phyloP scores from a whole-genome alignment of 192 early-diverging fungal genomes.

The Obelidium mucronatum region DNA sequence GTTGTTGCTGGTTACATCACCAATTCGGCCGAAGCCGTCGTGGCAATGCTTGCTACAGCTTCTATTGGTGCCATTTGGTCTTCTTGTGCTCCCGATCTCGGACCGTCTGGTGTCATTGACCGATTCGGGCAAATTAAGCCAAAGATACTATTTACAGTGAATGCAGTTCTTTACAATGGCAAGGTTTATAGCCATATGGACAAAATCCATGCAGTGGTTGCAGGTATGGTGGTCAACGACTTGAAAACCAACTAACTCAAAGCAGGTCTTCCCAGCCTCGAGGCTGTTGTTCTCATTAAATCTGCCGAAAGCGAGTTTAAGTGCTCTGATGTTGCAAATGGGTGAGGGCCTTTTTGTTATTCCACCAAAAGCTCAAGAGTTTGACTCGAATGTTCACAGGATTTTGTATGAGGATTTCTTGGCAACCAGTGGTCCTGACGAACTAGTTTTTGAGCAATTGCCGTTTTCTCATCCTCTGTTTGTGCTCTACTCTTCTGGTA shows the following conservation, averaged over 20 bases:
- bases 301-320: constrained; percentile 58
- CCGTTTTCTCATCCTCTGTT: constrained; percentile 91
- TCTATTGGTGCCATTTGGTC: constrained; percentile 84
- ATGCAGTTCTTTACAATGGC: constrained; percentile 93
- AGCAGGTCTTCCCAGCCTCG: constrained; percentile 64
- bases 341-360: constrained; percentile 17
- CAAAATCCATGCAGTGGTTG: constrained; percentile 77
- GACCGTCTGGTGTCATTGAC: constrained; percentile 88
- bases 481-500: constrained; percentile 94
- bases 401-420: constrained; percentile 59
- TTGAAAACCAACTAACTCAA: background rate
- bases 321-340: constrained; percentile 36
- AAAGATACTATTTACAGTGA: constrained; percentile 87
- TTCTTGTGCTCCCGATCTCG: constrained; percentile 96
- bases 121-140: constrained; percentile 93
- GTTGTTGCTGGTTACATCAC: constrained; percentile 89
- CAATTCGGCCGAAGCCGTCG: constrained; percentile 84
- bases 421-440: constrained; percentile 41
- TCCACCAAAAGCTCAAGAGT: background rate
- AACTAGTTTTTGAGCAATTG: constrained; percentile 80
- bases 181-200: constrained; percentile 78
- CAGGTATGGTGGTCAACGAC: too few species aligned
- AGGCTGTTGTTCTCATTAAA: constrained; percentile 83
- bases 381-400: constrained; percentile 19
- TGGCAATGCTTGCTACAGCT: constrained; percentile 76